These are phyloP conservation scores for Tuber aestivum DNA, from an alignment of 495 filamentous ascomycete genomes.

Conservation along the genomic window DNA sequence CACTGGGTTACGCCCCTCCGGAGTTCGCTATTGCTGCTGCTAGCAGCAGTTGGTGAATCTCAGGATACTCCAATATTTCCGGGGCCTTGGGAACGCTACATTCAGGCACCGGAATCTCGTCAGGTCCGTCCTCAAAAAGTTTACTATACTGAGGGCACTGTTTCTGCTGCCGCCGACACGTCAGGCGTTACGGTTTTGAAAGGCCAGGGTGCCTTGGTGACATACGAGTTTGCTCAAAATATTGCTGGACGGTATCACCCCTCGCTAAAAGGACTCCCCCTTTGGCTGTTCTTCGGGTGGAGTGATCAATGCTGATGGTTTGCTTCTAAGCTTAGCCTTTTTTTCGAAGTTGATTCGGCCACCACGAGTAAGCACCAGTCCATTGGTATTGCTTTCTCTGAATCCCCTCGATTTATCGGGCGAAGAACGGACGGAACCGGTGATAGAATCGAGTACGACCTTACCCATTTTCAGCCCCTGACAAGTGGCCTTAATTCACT, in stretches of 20 bases:
- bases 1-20: neutral
- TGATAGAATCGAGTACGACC: constrained; percentile 40
- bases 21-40: neutral
- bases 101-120: constrained; percentile 43
- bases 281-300: neutral
- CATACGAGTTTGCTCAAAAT: constrained; percentile 46
- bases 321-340: neutral
- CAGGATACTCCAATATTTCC: constrained; percentile 35
- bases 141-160: constrained; percentile 36
- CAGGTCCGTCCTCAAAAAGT: constrained; percentile 36
- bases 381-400: constrained; percentile 44
- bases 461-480: constrained; percentile 40
- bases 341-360: constrained; percentile 26
- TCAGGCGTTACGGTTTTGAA: constrained; percentile 33
- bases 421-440: constrained; percentile 42
- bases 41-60: neutral
- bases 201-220: constrained; percentile 43
- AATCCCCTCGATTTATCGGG: constrained; percentile 44
- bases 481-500: constrained; percentile 43
- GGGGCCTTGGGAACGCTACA: constrained; percentile 44
- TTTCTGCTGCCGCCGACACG: constrained; percentile 16
- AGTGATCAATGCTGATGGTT: neutral
- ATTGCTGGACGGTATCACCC: constrained; percentile 43
- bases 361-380: constrained; percentile 32
- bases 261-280: neutral